These are phyloP conservation scores for Plasmodium malariae DNA, from an alignment of 169 alveolate species.

Conservation along the genomic window DNA sequence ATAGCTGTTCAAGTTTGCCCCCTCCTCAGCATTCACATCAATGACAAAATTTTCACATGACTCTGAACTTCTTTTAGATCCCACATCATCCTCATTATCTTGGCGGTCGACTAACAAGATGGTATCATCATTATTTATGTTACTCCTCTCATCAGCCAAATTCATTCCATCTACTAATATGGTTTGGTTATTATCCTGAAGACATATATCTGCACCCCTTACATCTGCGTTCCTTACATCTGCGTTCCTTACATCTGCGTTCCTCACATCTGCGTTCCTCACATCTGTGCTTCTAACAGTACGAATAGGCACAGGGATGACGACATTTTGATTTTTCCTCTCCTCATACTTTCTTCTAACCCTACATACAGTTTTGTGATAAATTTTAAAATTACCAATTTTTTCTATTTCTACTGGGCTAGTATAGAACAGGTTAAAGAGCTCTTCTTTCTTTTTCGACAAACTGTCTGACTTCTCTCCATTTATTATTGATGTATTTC, in stretches of 20 bases:
- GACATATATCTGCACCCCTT: not conserved
- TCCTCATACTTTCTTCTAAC: not conserved
- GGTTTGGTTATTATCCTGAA: not conserved
- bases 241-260: too few species aligned
- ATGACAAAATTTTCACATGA: conserved; percentile 24
- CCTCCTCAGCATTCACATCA: not conserved
- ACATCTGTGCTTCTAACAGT: too few species aligned
- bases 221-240: not conserved
- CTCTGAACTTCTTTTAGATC: not conserved
- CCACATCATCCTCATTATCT: not conserved
- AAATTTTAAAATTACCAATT: conserved; percentile 35
- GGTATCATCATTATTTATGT: not conserved
- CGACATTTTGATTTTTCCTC: too few species aligned
- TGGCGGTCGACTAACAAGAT: not conserved
- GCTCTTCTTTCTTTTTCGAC: conserved; percentile 13
- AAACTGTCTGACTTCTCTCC: not conserved
- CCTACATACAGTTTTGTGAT: conserved; percentile 15
- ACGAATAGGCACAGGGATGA: too few species aligned
- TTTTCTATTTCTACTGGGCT: conserved; percentile 60
- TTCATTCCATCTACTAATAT: not conserved
- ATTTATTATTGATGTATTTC: conserved; percentile 25
- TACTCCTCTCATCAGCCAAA: not conserved
- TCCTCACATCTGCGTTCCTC: too few species aligned
- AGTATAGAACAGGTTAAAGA: conserved; percentile 27
- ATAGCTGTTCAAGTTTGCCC: too few species aligned